phyloP scores from a whole-genome alignment of 192 early-diverging fungal species.

The Coemansia sp. region DNA sequence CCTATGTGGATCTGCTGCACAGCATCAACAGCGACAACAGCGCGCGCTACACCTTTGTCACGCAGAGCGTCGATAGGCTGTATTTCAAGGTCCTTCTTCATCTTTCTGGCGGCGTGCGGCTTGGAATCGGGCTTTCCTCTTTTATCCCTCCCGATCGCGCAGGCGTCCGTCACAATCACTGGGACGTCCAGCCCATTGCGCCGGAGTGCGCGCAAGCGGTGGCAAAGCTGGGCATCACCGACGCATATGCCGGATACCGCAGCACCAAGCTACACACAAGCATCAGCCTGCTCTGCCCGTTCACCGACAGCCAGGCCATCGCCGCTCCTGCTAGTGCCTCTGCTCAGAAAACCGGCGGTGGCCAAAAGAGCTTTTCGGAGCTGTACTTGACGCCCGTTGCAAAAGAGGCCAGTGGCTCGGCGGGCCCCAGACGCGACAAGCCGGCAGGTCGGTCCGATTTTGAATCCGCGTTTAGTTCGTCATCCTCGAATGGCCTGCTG shows the following conservation, averaged over 20 bases:
- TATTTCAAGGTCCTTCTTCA: conserved; percentile 51
- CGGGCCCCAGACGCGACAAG: too few species aligned
- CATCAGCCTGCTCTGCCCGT: conserved; percentile 47
- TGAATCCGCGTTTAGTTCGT: neutral
- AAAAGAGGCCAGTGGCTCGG: neutral
- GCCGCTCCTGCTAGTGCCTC: too few species aligned
- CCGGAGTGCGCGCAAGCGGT: conserved; percentile 28
- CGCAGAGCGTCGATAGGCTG: conserved; percentile 31
- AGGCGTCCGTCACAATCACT: conserved; percentile 46
- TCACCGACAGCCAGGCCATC: conserved; percentile 15
- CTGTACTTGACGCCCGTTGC: neutral
- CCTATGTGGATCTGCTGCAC: conserved; percentile 29
- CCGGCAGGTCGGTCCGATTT: neutral
- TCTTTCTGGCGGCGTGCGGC: conserved; percentile 47
- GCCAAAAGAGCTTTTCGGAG: conserved; percentile 1
- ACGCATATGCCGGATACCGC: conserved; percentile 49
- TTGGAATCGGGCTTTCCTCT: conserved; percentile 50
- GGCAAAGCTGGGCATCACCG: conserved; percentile 20
- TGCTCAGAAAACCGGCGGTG: neutral
- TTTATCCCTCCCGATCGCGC: conserved; percentile 36
- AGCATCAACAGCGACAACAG: conserved; percentile 34
- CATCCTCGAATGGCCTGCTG: neutral
- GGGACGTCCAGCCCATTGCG: conserved; percentile 53
- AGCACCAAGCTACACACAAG: conserved; percentile 45
- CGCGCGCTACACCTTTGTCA: conserved; percentile 44